Conservation (phyloP, 352 stramenopile species). For the Phytopythium kandeliae region DNA sequence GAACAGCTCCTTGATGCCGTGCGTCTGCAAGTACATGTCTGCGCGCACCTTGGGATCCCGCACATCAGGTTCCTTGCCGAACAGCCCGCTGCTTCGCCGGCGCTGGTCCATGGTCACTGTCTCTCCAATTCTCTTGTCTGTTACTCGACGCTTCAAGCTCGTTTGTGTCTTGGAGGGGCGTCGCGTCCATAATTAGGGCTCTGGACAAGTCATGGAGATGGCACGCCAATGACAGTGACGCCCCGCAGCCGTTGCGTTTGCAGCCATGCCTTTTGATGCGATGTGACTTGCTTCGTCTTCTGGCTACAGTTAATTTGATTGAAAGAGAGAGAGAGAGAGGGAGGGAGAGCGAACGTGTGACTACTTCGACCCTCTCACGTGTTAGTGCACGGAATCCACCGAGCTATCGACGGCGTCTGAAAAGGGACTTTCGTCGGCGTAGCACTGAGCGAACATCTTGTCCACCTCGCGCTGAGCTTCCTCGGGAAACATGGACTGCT, state of each 20-base stretch:
- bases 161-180: not conserved
- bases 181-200: too few relatives aligned
- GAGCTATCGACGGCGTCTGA: constrained; percentile 2
- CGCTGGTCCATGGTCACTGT: not conserved
- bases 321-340: not conserved
- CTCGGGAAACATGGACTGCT: constrained; percentile 75
- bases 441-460: constrained; percentile 78
- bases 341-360: not conserved
- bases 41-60: constrained; percentile 63
- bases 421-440: constrained; percentile 67
- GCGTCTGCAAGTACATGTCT: constrained; percentile 54
- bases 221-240: too few relatives aligned
- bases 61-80: constrained; percentile 26
- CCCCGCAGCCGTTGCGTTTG: too few relatives aligned
- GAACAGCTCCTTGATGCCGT: constrained; percentile 67
- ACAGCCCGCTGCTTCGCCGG: not conserved
- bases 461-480: constrained; percentile 59
- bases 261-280: too few relatives aligned
- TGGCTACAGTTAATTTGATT: constrained; percentile 1
- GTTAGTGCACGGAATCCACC: constrained; percentile 2
- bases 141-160: not conserved
- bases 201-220: too few relatives aligned
- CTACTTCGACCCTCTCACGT: not conserved
- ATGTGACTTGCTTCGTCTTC: too few relatives aligned
- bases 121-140: too few relatives aligned